Base-by-base conservation (phyloP, 371 early-diverging fungal genomes). In the Choanephora cucurbitarum region DNA sequence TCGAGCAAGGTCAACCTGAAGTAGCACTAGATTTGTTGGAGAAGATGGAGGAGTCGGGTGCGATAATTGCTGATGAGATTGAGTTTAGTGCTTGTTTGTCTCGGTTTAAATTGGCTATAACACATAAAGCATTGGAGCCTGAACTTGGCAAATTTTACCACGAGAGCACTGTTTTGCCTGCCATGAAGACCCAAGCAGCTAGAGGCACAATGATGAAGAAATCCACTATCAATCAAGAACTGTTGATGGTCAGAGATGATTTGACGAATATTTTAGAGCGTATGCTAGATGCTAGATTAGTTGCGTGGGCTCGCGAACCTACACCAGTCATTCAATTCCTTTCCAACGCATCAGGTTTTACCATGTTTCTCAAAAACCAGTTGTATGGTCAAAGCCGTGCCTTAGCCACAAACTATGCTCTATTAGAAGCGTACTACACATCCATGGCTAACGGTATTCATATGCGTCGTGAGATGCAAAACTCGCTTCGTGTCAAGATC, bases 401-500 rank as follows among this genome's bases (percentile, higher is more conserved):
- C 6, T 19, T 63, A 0, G 55, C 53, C 5, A 61, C 49, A 18
- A 62, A 64, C 15, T 47, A 67, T 46, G 60, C 70, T 2, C 39
- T 62, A 0, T 43, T 58, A 5, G 61, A 66, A 28, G 45, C 69
- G 8, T 76, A 76, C 47, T 76, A 72, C 47, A 42, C 73, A 57
- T 80, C 81, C 49, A 79, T 79, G 74, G 69, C 78, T 0, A 80
- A 82, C 24, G 76, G 74, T 0, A 44, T 83, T 5, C 70, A 70
- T 1, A 60, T 77, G 18, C 75, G 81, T 18, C 75, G 86, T 19
- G 84, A 84, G 59, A 81, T 82, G 79, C 72, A 72, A 34, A 58
- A 61, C 1, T 67, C 79, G 42, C 56, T 40, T 33, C 63, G 31
- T 1, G 18, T 54, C 7, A 56, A 56, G 22, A 44, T 22, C 7